Base-by-base conservation (phyloP, 768 basidiomycete genomes). In the Trametes sanguinea region DNA sequence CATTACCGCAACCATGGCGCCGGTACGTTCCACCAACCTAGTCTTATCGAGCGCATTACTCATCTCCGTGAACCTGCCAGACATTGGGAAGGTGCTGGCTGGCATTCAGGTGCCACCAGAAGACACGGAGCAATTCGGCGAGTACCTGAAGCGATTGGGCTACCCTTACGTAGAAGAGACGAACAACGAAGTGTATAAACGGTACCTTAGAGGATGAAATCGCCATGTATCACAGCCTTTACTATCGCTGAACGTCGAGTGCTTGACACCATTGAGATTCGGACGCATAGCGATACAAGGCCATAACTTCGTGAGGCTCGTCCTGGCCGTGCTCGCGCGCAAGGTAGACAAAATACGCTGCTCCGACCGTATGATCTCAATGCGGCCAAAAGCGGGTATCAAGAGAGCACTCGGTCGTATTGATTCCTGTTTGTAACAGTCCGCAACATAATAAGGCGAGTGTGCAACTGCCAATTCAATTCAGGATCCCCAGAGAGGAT, bases 1-100 rank as follows among this genome's bases (percentile, higher is more conserved):
- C 97, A 99, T 73, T 99, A 99, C 75, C 84, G 97, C 57, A 98
- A 98, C 73, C 96, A 98, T 62, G 97, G 97, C 33, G 94, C 90
- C 71, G 95, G 95, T 93, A n/a, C 10, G 55, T 33, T 13, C 40
- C 27, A 30, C 22, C 22, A 13, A 54, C 9, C 22, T 39, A n/a
- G 52, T 32, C 27, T 43, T 16, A 9, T 54, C 16, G 27, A 51
- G 46, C 10, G n/a, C 55, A 22, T 61, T 46, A 29, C 62, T 54
- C 16, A 47, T 43, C 14, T 5, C 52, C 47, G 35, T 63, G 27
- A 54, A 54, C 7, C 3, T 9, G 3, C 54, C 65, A 96, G 96
- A 98, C 72, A 78, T 98, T 30, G 94, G 94, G 29, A 96, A 89
- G 74, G 91, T 99, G 3, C 77, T 99, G 52, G 92, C 95, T 3